These are phyloP conservation scores for Clonostachys chloroleuca DNA, from an alignment of 2,329 filamentous ascomycete genomes.

Conservation along the genomic window DNA sequence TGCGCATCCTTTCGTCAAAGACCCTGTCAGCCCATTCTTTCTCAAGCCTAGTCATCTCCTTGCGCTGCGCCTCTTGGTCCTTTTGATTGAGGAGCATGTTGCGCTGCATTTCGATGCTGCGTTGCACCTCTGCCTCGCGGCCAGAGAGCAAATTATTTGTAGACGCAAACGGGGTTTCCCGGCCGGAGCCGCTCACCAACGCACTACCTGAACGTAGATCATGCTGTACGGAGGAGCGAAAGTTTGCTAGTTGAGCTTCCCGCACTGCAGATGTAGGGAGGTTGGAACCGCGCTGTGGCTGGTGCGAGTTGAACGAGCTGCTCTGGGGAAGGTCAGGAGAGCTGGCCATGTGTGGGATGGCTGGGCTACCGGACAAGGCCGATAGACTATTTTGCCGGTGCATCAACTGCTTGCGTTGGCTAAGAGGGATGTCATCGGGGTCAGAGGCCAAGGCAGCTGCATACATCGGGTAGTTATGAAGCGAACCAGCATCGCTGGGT, in stretches of 20 bases:
- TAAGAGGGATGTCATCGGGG: constrained; percentile 68
- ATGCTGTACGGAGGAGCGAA: constrained; percentile 61
- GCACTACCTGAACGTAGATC: constrained; percentile 47
- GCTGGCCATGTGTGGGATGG: neutral
- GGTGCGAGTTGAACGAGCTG: constrained; percentile 45
- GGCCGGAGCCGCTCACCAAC: constrained; percentile 20
- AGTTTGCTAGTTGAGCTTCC: constrained; percentile 59
- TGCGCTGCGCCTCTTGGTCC: constrained; percentile 56
- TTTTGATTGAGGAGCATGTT: constrained; percentile 55
- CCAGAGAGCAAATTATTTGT: constrained; percentile 20
- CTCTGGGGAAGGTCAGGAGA: neutral
- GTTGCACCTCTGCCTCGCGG: constrained; percentile 34
- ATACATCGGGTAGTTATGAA: constrained; percentile 28
- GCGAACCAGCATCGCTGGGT: constrained; percentile 34
- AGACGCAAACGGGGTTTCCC: constrained; percentile 31
- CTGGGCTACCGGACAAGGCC: constrained; percentile 13
- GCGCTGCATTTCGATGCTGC: constrained; percentile 49
- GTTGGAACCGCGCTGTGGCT: constrained; percentile 42
- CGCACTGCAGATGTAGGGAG: constrained; percentile 37
- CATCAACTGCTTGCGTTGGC: constrained; percentile 59
- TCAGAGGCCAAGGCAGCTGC: constrained; percentile 28
- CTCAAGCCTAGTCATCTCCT: constrained; percentile 52
- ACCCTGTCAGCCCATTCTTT: constrained; percentile 55
- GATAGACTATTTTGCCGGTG: constrained; percentile 41
- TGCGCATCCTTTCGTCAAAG: constrained; percentile 73